A percentile compares a stretch with the other conserved stretches of the same genome.
phyloP scores from a whole-genome alignment of 2,329 filamentous ascomycete species.

The Emericellopsis cladophorae region DNA sequence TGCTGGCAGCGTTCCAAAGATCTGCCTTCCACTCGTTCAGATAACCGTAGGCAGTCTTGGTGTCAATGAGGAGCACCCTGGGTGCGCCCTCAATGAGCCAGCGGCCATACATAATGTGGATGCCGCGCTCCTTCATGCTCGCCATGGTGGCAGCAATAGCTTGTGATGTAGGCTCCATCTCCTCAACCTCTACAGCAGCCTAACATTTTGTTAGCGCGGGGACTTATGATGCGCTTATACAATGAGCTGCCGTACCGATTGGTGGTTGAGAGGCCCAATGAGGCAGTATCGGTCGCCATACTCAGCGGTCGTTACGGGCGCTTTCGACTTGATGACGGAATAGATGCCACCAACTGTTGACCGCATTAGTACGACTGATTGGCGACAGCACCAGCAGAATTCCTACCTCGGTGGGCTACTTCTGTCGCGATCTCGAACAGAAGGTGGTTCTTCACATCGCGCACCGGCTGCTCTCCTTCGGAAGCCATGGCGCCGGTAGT shows the following conservation, averaged over 20 bases:
- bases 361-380: conserved; percentile 1
- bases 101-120: conserved; percentile 81
- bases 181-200: conserved; percentile 97
- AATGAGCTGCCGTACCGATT: conserved; percentile 50
- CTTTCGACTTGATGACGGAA: conserved; percentile 97
- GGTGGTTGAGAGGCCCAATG: conserved; percentile 85
- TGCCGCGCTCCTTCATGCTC: conserved; percentile 85
- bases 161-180: conserved; percentile 71
- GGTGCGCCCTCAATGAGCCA: conserved; percentile 98
- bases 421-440: conserved; percentile 96
- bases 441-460: conserved; percentile 86
- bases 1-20: conserved; percentile 83
- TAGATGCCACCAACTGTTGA: conserved; percentile 90
- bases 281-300: conserved; percentile 97
- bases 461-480: conserved; percentile 31
- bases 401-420: conserved; percentile 86
- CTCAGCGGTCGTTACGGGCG: conserved; percentile 91
- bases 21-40: conserved; percentile 96
- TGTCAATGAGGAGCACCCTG: conserved; percentile 87
- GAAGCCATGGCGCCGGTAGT: conserved; percentile 23
- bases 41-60: conserved; percentile 80
- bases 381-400: background rate
- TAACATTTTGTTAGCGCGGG: conserved; percentile 18
- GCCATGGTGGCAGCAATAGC: conserved; percentile 73
- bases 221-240: background rate